Percentiles rank a stretch among this genome's conserved stretches.
Evolutionary conservation across 2,329 filamentous ascomycete genomes (phyloP).

Genomic region (Tolypocladium cylindrosporum): DNA sequence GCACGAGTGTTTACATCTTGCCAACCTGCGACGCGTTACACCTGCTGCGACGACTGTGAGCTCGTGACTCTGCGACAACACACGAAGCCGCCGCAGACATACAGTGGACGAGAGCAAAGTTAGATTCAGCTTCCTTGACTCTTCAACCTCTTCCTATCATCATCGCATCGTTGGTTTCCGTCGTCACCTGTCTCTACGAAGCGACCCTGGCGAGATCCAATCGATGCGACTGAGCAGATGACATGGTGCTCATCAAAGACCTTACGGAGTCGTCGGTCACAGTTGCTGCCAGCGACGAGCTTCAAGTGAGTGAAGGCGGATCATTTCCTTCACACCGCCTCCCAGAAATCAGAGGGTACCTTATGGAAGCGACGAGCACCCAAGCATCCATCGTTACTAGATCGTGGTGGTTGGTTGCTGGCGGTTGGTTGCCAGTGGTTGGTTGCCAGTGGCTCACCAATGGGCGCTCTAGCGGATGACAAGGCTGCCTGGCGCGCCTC

Average conservation of each 20-base stretch:
- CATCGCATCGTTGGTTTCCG: no score
- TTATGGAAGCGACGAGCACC: background rate
- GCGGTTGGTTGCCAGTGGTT: background rate
- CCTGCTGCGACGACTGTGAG: background rate
- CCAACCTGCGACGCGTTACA: background rate
- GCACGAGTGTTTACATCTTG: background rate
- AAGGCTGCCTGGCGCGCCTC: background rate
- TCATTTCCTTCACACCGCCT: background rate
- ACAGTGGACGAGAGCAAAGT: background rate
- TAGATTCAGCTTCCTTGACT: no score
- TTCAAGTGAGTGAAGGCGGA: background rate
- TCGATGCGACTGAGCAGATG: no score
- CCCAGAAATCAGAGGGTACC: background rate
- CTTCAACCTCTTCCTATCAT: no score
- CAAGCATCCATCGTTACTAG: background rate
- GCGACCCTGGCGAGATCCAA: no score
- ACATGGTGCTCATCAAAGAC: no score
- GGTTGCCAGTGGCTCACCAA: background rate
- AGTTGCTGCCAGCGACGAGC: no score
- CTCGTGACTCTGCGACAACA: background rate
- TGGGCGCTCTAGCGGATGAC: background rate
- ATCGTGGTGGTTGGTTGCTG: background rate
- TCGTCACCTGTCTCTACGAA: no score
- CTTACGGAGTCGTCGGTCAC: no score
- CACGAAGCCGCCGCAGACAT: background rate